phyloP scores from a whole-genome alignment of 1,284 basidiomycete species.

The Ganoderma lucidum region DNA sequence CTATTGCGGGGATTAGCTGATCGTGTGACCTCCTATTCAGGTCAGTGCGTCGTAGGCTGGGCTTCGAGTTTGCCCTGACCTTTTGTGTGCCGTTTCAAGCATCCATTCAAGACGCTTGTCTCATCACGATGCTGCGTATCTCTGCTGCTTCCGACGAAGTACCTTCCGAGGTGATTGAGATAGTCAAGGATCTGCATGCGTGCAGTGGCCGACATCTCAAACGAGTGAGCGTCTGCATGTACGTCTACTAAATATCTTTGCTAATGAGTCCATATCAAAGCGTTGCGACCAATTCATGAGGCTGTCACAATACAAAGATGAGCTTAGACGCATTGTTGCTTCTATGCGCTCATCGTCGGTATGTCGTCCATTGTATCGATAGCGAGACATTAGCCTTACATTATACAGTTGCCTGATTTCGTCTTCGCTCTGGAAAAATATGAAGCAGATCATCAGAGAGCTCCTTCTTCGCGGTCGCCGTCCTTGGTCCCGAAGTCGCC shows the following conservation, averaged over 20 bases:
- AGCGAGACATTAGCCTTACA: background rate
- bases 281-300: slow-evolving; percentile 71
- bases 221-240: slow-evolving; percentile 45
- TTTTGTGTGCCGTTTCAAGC: slow-evolving; percentile 47
- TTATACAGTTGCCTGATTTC: slow-evolving; percentile 72
- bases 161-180: slow-evolving; percentile 51
- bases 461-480: slow-evolving; percentile 29
- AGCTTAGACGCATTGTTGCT: slow-evolving; percentile 54
- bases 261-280: slow-evolving; percentile 51
- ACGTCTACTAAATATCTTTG: too few relatives aligned
- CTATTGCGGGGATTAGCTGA: slow-evolving; percentile 60
- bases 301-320: slow-evolving; percentile 51
- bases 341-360: slow-evolving; percentile 60
- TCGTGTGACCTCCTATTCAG: slow-evolving; percentile 52
- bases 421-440: slow-evolving; percentile 56
- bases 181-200: slow-evolving; percentile 53
- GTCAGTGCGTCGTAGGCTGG: slow-evolving; percentile 48
- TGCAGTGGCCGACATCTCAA: slow-evolving; percentile 60
- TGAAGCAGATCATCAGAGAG: slow-evolving; percentile 26
- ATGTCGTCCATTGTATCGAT: slow-evolving; percentile 39
- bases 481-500: slow-evolving; percentile 32
- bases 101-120: slow-evolving; percentile 71
- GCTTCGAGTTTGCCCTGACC: background rate
- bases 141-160: slow-evolving; percentile 63
- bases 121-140: slow-evolving; percentile 73